phyloP scores from a whole-genome alignment of 2,329 filamentous ascomycete genomes.

The Aspergillus nomiae region DNA sequence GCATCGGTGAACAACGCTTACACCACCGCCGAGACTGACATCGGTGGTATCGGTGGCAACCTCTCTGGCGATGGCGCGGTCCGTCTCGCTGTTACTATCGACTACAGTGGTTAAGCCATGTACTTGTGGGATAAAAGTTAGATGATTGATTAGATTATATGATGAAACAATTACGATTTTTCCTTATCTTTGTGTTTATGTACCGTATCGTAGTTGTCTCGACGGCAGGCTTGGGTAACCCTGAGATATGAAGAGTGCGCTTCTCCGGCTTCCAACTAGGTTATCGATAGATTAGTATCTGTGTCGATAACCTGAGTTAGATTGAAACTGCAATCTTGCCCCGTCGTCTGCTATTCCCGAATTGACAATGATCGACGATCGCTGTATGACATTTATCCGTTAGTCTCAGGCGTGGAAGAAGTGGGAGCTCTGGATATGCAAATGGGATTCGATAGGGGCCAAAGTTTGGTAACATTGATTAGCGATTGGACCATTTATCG shows the following conservation, averaged over 20 bases:
- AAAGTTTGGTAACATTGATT: too few species aligned
- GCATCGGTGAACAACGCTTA: constrained; percentile 35
- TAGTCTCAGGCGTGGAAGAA: background rate
- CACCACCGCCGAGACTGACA: constrained; percentile 25
- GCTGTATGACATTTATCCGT: background rate
- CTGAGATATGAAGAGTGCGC: too few species aligned
- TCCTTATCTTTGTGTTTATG: background rate
- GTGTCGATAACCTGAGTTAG: background rate
- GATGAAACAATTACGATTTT: background rate
- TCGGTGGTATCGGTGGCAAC: constrained; percentile 40
- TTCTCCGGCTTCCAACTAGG: background rate
- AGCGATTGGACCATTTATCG: too few species aligned
- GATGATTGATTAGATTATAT: background rate
- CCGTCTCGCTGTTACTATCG: constrained; percentile 30
- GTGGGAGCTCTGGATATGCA: too few species aligned
- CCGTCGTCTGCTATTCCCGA: background rate
- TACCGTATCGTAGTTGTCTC: too few species aligned
- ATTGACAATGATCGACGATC: background rate
- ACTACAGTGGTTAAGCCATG: constrained; percentile 28
- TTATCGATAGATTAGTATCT: background rate
- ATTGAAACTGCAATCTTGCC: background rate
- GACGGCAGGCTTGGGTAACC: too few species aligned
- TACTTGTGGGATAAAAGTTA: constrained; percentile 5
- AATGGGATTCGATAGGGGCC: rapidly evolving
- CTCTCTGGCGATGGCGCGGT: constrained; percentile 26